Evolutionary conservation across 129 eudicot species (phyloP).

Genomic region (Dittrichia graveolens): DNA sequence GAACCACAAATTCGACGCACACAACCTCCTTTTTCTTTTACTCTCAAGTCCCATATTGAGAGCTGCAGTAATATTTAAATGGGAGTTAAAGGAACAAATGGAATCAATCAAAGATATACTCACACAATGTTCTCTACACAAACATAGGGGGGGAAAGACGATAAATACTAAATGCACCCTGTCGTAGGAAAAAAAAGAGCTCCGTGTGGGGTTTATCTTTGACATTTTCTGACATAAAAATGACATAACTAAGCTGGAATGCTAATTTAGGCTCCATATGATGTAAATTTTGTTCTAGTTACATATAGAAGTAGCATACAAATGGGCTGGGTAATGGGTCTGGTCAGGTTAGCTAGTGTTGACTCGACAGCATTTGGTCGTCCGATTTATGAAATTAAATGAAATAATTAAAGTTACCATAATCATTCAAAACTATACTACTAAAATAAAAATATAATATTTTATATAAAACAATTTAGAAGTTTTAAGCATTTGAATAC

Average conservation of each 20-base stretch:
- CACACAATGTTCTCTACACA: background rate
- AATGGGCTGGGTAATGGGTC: background rate
- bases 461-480: too few relatives aligned
- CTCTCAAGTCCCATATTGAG: slow-evolving; percentile 73
- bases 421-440: too few relatives aligned
- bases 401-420: too few relatives aligned
- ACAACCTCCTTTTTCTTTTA: slow-evolving; percentile 84
- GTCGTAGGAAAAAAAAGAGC: slow-evolving; percentile 2
- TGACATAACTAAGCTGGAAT: background rate
- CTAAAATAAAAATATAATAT: too few relatives aligned
- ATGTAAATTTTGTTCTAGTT: background rate
- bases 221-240: background rate
- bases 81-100: background rate
- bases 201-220: background rate
- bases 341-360: too few relatives aligned
- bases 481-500: too few relatives aligned
- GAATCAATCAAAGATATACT: background rate
- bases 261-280: background rate
- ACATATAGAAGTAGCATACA: background rate
- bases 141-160: background rate
- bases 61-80: slow-evolving; percentile 42
- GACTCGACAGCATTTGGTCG: too few relatives aligned
- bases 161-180: slow-evolving; percentile 2
- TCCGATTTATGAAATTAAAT: too few relatives aligned
- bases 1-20: slow-evolving; percentile 71